Conservation (phyloP, 2,329 filamentous ascomycete species). For the Trichoderma polysporum region DNA sequence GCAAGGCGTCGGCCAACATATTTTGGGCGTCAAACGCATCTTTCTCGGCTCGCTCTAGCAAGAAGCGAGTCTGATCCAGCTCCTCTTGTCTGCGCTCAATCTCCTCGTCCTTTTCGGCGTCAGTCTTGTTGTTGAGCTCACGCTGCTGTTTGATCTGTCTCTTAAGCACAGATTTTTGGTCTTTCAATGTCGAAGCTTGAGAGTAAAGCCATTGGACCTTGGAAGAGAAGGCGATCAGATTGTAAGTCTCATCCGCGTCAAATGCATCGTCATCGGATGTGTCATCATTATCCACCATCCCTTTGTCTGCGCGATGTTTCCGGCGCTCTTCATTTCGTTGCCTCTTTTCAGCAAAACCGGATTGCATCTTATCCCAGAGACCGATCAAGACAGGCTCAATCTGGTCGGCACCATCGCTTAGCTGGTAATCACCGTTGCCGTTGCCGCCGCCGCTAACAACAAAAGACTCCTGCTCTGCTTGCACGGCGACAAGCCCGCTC, state of each 20-base stretch:
- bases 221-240: conserved; percentile 70
- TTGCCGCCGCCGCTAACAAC: conserved; percentile 19
- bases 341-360: conserved; percentile 53
- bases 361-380: conserved; percentile 58
- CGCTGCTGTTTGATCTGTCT: conserved; percentile 94
- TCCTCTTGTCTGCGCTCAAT: conserved; percentile 59
- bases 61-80: conserved; percentile 45
- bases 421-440: conserved; percentile 28
- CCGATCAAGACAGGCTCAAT: conserved; percentile 55
- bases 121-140: conserved; percentile 85
- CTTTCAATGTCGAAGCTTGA: conserved; percentile 73
- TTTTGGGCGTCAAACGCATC: conserved; percentile 43
- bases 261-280: conserved; percentile 62
- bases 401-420: conserved; percentile 43
- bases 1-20: conserved; percentile 40
- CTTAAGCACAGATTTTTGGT: conserved; percentile 86
- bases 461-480: conserved; percentile 53
- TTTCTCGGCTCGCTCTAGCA: conserved; percentile 39
- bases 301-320: conserved; percentile 55
- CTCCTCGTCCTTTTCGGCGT: conserved; percentile 66
- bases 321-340: conserved; percentile 54
- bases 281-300: conserved; percentile 58
- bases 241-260: conserved; percentile 62
- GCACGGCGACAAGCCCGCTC: conserved; percentile 60
- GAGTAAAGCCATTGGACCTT: conserved; percentile 78